A percentile compares a stretch with the other conserved stretches of the same genome.
Evolutionary conservation across 208 protist genomes (phyloP).

Genomic region (Naegleria lovaniensis): DNA sequence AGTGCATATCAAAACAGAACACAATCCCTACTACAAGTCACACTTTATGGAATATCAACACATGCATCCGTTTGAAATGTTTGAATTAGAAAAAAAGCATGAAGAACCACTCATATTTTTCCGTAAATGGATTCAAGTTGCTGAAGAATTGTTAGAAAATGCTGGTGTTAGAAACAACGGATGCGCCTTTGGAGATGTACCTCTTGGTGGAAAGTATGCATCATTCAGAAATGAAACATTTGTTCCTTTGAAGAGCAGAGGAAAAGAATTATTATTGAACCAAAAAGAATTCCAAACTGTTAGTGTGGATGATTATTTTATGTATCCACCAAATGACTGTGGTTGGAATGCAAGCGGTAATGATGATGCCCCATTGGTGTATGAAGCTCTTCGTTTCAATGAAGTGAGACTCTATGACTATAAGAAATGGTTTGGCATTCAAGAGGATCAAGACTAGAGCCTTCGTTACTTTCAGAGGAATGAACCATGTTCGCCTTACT

Average conservation of each 20-base stretch:
- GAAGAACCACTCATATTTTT: neutral
- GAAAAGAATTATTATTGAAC: neutral
- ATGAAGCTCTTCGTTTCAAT: neutral
- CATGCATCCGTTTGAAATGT: neutral
- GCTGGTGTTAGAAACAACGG: neutral
- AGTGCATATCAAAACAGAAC: neutral
- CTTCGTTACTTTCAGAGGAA: too few species aligned
- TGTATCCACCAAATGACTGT: neutral
- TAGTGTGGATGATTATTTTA: neutral
- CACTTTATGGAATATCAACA: neutral
- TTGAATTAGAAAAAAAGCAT: neutral
- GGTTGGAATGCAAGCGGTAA: neutral
- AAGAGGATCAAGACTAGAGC: too few species aligned
- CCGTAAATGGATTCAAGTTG: neutral
- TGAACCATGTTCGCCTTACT: too few species aligned
- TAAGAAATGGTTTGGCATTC: neutral
- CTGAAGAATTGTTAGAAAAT: neutral
- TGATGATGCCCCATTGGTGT: neutral
- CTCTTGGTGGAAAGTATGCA: neutral
- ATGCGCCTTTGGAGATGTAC: neutral
- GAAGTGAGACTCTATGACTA: neutral
- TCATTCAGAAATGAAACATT: slow-evolving; percentile 21
- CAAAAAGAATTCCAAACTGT: neutral
- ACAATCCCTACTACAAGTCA: neutral
- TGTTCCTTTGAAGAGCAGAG: neutral